Conservation (phyloP, 305 asterid genomes). For the Fraxinus sp. region DNA sequence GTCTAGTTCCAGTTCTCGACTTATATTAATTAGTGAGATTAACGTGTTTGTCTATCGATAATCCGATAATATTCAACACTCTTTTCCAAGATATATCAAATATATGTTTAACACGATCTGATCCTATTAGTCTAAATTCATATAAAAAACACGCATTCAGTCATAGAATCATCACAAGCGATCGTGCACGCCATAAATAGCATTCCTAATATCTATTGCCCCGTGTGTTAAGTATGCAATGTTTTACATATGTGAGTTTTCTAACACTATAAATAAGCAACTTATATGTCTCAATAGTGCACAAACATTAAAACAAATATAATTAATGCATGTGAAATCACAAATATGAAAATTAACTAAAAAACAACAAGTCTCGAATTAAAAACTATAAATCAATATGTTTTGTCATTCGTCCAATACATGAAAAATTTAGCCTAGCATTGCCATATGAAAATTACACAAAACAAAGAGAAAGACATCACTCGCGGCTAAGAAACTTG, state of each 20-base stretch:
- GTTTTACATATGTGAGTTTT: neutral
- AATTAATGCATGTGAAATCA: neutral
- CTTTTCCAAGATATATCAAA: neutral
- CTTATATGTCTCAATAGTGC: neutral
- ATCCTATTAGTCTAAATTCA: neutral
- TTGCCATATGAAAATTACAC: too few relatives aligned
- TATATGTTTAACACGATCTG: neutral
- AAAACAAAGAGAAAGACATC: too few relatives aligned
- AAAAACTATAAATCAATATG: too few relatives aligned
- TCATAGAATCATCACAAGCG: too few relatives aligned
- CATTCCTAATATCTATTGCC: neutral
- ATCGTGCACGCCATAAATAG: neutral
- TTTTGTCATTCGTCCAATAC: too few relatives aligned
- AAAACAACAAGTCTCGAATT: too few relatives aligned
- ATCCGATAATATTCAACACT: too few relatives aligned
- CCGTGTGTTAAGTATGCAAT: neutral
- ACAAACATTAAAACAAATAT: neutral
- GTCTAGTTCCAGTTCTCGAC: neutral
- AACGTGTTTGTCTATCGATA: neutral
- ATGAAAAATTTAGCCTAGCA: too few relatives aligned
- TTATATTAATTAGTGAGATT: neutral
- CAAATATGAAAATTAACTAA: neutral
- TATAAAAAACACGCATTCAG: neutral
- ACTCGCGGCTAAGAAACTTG: too few relatives aligned
- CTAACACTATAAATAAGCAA: neutral